Base-by-base conservation (phyloP, 768 basidiomycete genomes). In the Russula earlei region DNA sequence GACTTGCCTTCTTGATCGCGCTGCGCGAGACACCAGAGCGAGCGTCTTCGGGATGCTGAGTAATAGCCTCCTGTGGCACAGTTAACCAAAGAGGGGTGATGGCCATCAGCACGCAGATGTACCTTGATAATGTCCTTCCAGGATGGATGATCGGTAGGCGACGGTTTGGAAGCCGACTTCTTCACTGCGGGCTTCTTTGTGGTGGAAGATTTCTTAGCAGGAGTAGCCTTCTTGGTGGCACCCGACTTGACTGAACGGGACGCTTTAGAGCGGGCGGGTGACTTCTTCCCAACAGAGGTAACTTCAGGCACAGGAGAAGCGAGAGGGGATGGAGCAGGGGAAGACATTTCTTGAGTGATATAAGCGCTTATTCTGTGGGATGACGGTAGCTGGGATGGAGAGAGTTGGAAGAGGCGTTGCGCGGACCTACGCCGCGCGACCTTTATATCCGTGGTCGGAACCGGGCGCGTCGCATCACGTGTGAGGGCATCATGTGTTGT, bases 21-120 rank as follows among this genome's bases (percentile, higher is more conserved):
- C 74, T 71, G 46, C 91, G 78, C 14, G 89, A 91, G 37, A 90
- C 90, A 57, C 89, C 90, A 52, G 72, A 63, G 45, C 85, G 82
- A 25, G 75, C 73, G 36, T 87, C 85, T 40, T 84, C 83, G 62
- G 79, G 80, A 67, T 83, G 73, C 33, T 70, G 74, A 53, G 71
- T 66, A 67, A 93, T 86, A 65, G 85, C 87, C 70, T 89, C 87
- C 88, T 91, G 59, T 49, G 38, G 41, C 24, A 46, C 42, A 47
- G 29, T 45, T 12, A 54, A 11, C 42, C 2, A 37, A 24, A 41
- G 17, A 25, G 52, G 10, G 55, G 56, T 20, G 12, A n/a, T n/a
- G 11, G 19, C n/a, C n/a, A 45, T 10, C 14, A 12, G 29, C 29
- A 29, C 19, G 24, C 8, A 45, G n/a, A 60, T 52, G 4, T 22